Percentiles rank a stretch among this genome's conserved stretches.
Evolutionary conservation across 768 basidiomycete species (phyloP).

Genomic region (Crassisporium funariophilum): DNA sequence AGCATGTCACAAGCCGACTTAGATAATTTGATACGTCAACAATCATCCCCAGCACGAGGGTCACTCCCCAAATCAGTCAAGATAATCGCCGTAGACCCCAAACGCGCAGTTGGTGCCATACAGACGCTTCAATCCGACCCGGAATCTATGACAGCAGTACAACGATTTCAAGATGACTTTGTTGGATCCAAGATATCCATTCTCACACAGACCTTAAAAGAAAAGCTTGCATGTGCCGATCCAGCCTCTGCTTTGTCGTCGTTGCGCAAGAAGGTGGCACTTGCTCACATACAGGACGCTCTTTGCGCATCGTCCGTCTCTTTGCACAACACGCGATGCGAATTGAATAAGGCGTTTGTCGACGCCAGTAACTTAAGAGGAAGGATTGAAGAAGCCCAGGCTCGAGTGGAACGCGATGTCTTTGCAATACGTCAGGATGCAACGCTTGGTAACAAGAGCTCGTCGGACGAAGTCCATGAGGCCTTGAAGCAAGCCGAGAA

Average conservation of each 20-base stretch:
- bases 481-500: conserved; percentile 40
- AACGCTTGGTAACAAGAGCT: conserved; percentile 14
- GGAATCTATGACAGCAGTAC: conserved; percentile 50
- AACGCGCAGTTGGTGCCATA: conserved; percentile 58
- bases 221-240: conserved; percentile 6
- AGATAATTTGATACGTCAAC: conserved; percentile 12
- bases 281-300: conserved; percentile 41
- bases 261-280: conserved; percentile 39
- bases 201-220: conserved; percentile 43
- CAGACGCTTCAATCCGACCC: conserved; percentile 47
- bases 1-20: conserved; percentile 27
- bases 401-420: conserved; percentile 36
- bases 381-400: conserved; percentile 40
- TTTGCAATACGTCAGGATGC: conserved; percentile 29
- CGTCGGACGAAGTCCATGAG: conserved; percentile 31
- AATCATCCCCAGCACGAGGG: conserved; percentile 10
- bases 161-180: conserved; percentile 66
- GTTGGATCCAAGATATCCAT: conserved; percentile 58
- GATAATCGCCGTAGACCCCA: conserved; percentile 57
- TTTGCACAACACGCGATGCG: conserved; percentile 31
- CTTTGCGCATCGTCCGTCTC: conserved; percentile 37
- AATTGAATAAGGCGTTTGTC: conserved; percentile 36
- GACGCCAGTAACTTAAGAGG: conserved; percentile 39
- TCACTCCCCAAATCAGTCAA: conserved; percentile 21
- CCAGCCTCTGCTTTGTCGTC: conserved; percentile 9